Evolutionary conservation across 495 filamentous ascomycete species (phyloP).

Genomic region (Chaetomium tenue): DNA sequence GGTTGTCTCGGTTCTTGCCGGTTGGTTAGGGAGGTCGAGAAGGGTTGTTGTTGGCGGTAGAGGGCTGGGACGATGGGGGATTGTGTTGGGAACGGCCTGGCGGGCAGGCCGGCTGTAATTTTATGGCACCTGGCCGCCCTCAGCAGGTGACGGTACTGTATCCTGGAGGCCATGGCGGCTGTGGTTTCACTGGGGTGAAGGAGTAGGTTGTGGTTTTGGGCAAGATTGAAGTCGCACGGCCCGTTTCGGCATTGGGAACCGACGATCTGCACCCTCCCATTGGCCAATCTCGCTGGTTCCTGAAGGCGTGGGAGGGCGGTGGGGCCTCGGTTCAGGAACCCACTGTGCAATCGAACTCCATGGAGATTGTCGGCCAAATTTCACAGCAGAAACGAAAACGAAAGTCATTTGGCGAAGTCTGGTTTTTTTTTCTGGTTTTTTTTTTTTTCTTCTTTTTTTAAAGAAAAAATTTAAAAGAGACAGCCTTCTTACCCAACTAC

Average conservation of each 20-base stretch:
- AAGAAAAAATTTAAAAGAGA: too few species aligned
- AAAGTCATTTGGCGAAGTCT: too few species aligned
- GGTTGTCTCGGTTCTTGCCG: constrained; percentile 9
- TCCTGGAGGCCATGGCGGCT: constrained; percentile 13
- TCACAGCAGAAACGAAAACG: too few species aligned
- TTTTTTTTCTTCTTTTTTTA: too few species aligned
- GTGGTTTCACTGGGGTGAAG: background rate
- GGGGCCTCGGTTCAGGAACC: background rate
- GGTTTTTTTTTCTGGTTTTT: too few species aligned
- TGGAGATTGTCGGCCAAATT: too few species aligned
- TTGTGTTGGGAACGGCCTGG: background rate
- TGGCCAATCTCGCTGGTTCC: background rate
- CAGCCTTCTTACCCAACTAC: too few species aligned
- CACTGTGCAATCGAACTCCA: too few species aligned
- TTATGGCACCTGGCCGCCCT: constrained; percentile 17
- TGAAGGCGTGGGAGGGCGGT: background rate
- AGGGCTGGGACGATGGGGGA: background rate
- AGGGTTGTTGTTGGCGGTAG: background rate
- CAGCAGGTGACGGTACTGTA: constrained; percentile 19
- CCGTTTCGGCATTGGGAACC: background rate
- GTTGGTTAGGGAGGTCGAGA: constrained; percentile 7
- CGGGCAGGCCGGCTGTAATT: background rate
- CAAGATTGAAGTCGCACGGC: background rate
- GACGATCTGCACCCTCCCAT: background rate
- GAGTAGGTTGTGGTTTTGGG: background rate